phyloP scores from a whole-genome alignment of 305 asterid species.

The Andrographis paniculata region DNA sequence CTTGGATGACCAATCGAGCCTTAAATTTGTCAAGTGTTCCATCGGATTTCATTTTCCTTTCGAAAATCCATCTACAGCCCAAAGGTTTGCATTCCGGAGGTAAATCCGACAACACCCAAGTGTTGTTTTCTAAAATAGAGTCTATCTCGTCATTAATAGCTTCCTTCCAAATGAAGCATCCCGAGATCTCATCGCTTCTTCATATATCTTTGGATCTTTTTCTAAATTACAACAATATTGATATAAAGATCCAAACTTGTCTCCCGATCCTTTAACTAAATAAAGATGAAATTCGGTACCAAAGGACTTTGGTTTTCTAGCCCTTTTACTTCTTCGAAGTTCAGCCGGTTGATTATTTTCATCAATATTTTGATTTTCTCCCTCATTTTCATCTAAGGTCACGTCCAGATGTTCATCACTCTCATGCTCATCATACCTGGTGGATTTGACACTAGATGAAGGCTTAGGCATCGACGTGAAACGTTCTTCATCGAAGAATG shows the following conservation, averaged over 20 bases:
- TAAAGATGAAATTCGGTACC: not conserved
- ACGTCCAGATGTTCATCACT: no score
- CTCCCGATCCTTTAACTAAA: not conserved
- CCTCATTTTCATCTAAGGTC: not conserved
- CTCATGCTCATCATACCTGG: no score
- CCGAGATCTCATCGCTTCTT: constrained; percentile 11
- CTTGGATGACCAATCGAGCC: constrained; percentile 6
- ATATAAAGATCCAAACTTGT: not conserved
- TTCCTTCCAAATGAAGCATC: constrained; percentile 15
- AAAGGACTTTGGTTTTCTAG: not conserved
- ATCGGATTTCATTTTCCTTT: constrained; percentile 5
- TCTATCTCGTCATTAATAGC: constrained; percentile 12
- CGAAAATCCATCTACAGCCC: constrained; percentile 13
- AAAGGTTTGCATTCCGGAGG: constrained; percentile 1
- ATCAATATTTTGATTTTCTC: not conserved
- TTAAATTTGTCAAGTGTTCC: constrained; percentile 10
- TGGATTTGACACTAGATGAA: no score
- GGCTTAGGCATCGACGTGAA: not conserved
- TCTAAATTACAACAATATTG: not conserved
- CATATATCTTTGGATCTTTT: not conserved
- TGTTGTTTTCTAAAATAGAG: not conserved
- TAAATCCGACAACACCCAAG: constrained; percentile 5
- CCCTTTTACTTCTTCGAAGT: not conserved
- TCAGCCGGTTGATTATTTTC: not conserved
- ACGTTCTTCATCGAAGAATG: not conserved